A percentile compares a stretch with the other conserved stretches of the same genome.
Conservation (phyloP, 495 filamentous ascomycete species). For the Aspergillus nanangensis region DNA sequence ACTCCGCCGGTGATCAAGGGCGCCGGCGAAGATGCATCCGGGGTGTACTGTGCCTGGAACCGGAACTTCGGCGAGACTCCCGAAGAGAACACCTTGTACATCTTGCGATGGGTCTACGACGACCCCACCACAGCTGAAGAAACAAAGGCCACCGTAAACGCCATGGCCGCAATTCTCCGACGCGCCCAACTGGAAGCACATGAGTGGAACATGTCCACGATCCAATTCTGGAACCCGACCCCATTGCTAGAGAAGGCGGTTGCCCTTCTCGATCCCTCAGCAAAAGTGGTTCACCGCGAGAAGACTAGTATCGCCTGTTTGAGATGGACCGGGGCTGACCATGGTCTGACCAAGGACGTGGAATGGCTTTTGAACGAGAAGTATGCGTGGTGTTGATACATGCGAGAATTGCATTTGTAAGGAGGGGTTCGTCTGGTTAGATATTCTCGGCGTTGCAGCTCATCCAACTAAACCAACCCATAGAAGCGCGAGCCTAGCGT, state of each 20-base stretch:
- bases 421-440: not conserved
- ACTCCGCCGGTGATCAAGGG: constrained; percentile 58
- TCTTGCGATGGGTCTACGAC: constrained; percentile 76
- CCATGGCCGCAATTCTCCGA: constrained; percentile 47
- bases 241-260: constrained; percentile 56
- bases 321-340: constrained; percentile 55
- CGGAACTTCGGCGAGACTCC: constrained; percentile 57
- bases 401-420: not conserved
- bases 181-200: constrained; percentile 53
- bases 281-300: constrained; percentile 53
- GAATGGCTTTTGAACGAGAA: constrained; percentile 92
- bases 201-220: constrained; percentile 53
- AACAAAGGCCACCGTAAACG: constrained; percentile 31
- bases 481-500: constrained; percentile 11
- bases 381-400: constrained; percentile 80
- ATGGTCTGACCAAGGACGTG: constrained; percentile 49
- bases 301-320: constrained; percentile 59
- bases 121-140: constrained; percentile 32
- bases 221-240: constrained; percentile 65
- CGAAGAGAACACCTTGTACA: constrained; percentile 66
- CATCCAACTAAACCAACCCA: no score
- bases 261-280: constrained; percentile 42
- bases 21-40: constrained; percentile 51
- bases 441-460: not conserved
- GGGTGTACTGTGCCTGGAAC: constrained; percentile 79